A percentile compares a stretch with the other conserved stretches of the same genome.
These are phyloP conservation scores for Candida palmyrensis DNA, from an alignment of 805 yeast genomes.

Conservation along the genomic window DNA sequence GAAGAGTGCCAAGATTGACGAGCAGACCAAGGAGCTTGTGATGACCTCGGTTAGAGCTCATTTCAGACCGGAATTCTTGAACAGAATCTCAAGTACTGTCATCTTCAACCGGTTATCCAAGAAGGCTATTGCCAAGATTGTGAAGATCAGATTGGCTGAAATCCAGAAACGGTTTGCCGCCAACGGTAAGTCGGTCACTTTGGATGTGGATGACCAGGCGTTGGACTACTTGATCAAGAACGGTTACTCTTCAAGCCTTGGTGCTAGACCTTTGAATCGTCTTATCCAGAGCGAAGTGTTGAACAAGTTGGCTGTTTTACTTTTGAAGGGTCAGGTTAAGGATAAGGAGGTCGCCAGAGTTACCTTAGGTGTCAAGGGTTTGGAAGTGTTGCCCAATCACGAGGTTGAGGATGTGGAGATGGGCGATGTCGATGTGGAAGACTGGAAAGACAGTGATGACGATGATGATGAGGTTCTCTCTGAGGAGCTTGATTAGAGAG, in stretches of 20 bases:
- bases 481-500: constrained; percentile 2
- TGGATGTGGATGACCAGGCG: constrained; percentile 73
- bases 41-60: constrained; percentile 81
- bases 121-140: constrained; percentile 90
- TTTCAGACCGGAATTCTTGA: constrained; percentile 95
- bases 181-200: constrained; percentile 72
- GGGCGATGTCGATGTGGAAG: constrained; percentile 54
- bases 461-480: constrained; percentile 45
- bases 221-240: constrained; percentile 74
- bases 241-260: constrained; percentile 90
- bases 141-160: constrained; percentile 76
- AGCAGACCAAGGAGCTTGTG: constrained; percentile 68
- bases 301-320: constrained; percentile 83
- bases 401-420: constrained; percentile 47
- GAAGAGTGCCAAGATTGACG: constrained; percentile 60
- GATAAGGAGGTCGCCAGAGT: constrained; percentile 87
- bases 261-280: constrained; percentile 95
- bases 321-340: constrained; percentile 77
- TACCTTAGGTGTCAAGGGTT: constrained; percentile 51
- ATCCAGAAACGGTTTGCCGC: constrained; percentile 80
- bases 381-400: constrained; percentile 85
- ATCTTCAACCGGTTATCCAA: constrained; percentile 89
- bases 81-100: constrained; percentile 90
- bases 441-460: constrained; percentile 55
- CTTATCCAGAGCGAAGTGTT: constrained; percentile 84